Evolutionary conservation across 805 yeast species (phyloP).

Genomic region (Yarrowia hollandica): DNA sequence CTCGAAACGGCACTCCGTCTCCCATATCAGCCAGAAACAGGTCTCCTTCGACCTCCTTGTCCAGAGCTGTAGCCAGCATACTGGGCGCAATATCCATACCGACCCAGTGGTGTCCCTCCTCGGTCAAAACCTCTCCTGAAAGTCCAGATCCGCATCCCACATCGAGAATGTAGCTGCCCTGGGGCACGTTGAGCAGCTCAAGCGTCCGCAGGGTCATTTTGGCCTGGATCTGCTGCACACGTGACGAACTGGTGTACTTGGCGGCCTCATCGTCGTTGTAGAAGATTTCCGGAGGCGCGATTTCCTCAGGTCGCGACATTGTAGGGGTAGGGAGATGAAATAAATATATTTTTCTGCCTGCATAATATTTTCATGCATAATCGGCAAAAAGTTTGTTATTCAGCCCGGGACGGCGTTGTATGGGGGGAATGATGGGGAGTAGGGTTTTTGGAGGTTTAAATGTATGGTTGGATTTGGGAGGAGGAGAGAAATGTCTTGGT

Average conservation of each 20-base stretch:
- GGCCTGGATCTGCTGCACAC: conserved; percentile 98
- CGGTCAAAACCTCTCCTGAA: conserved; percentile 88
- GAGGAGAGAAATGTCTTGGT: too few relatives aligned
- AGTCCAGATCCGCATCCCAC: conserved; percentile 97
- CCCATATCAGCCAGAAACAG: conserved; percentile 91
- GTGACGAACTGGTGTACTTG: conserved; percentile 88
- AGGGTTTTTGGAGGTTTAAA: too few relatives aligned
- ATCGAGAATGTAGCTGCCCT: conserved; percentile 71
- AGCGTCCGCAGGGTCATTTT: conserved; percentile 94
- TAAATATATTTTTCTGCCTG: neutral
- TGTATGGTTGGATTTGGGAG: too few relatives aligned
- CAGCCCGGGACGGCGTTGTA: too few relatives aligned
- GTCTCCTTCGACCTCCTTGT: conserved; percentile 92
- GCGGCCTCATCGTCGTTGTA: conserved; percentile 87
- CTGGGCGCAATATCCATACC: conserved; percentile 97
- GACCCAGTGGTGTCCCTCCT: conserved; percentile 92
- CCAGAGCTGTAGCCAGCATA: conserved; percentile 93
- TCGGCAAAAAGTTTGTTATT: neutral
- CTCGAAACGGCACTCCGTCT: conserved; percentile 87
- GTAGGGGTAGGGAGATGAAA: neutral
- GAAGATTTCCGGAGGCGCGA: conserved; percentile 95
- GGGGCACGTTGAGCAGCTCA: conserved; percentile 77
- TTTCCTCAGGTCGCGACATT: conserved; percentile 95
- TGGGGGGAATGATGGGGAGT: too few relatives aligned
- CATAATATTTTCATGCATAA: conserved; percentile 25